These are phyloP conservation scores for Erucastrum elatum DNA, from an alignment of 345 rosid species.

Conservation along the genomic window DNA sequence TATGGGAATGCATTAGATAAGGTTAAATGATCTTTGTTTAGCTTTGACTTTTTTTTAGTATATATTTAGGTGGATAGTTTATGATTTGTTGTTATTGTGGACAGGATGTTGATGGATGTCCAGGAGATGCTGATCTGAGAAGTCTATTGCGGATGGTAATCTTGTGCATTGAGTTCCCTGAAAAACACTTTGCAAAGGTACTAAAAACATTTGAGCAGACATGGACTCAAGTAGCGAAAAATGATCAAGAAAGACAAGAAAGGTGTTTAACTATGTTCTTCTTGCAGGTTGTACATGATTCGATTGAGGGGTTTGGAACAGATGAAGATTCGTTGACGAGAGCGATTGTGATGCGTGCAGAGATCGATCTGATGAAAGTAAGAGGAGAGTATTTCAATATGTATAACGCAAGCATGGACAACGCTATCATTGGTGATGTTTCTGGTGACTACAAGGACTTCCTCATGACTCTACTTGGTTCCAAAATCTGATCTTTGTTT, in stretches of 20 bases:
- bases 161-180: slow-evolving; percentile 63
- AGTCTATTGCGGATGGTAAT: slow-evolving; percentile 51
- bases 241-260: not conserved
- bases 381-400: slow-evolving; percentile 60
- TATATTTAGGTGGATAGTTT: not conserved
- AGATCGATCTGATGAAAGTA: slow-evolving; percentile 67
- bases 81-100: not conserved
- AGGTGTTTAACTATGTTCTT: not conserved
- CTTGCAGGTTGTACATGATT: slow-evolving; percentile 52
- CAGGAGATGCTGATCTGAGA: slow-evolving; percentile 57
- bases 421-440: slow-evolving; percentile 64
- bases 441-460: slow-evolving; percentile 74
- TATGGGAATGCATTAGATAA: slow-evolving; percentile 57
- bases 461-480: slow-evolving; percentile 72
- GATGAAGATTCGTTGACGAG: slow-evolving; percentile 85
- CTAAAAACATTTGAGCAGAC: not conserved
- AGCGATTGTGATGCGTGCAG: slow-evolving; percentile 79
- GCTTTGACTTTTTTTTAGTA: not conserved
- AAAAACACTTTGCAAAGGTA: slow-evolving; percentile 87
- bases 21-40: slow-evolving; percentile 46
- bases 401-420: slow-evolving; percentile 58
- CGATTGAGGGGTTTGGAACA: slow-evolving; percentile 73
- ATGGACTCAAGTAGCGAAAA: not conserved
- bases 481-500: slow-evolving; percentile 42
- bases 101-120: slow-evolving; percentile 59